Conservation (phyloP, 805 yeast genomes). For the Starmerella bombi region DNA sequence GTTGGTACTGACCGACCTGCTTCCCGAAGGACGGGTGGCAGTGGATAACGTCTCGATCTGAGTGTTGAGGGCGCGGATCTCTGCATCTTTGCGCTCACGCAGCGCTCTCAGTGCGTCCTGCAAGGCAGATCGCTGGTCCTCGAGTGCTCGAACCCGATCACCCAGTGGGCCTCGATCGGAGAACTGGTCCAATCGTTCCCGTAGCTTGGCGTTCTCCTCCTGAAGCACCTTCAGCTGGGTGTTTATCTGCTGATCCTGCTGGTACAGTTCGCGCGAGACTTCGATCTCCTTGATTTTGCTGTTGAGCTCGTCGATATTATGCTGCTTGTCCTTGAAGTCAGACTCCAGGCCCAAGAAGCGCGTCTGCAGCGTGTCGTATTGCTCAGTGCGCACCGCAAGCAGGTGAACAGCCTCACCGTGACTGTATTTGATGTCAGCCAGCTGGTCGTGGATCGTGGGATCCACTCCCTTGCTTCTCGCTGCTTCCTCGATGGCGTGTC, state of each 20-base stretch:
- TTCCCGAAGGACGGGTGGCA: not conserved
- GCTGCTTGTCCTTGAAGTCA: conserved; percentile 3
- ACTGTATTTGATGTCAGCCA: conserved; percentile 23
- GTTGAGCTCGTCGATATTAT: conserved; percentile 5
- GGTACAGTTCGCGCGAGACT: conserved; percentile 12
- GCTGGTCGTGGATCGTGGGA: conserved; percentile 5
- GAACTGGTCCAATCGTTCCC: conserved; percentile 24
- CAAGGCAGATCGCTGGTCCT: conserved; percentile 30
- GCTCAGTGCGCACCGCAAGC: conserved; percentile 22
- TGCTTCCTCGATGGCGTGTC: conserved; percentile 20
- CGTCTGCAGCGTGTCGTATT: conserved; percentile 22
- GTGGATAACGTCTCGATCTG: conserved; percentile 22
- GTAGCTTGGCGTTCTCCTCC: conserved; percentile 26
- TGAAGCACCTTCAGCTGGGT: conserved; percentile 26
- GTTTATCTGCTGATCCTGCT: conserved; percentile 21
- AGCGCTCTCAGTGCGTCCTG: conserved; percentile 31
- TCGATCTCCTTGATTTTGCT: conserved; percentile 16
- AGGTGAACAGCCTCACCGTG: conserved; percentile 26
- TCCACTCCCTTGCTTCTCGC: conserved; percentile 5
- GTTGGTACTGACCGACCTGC: not conserved
- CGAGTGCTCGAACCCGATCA: conserved; percentile 27
- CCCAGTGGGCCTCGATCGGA: conserved; percentile 26
- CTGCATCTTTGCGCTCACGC: conserved; percentile 30
- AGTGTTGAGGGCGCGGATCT: conserved; percentile 23
- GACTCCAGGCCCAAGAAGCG: conserved; percentile 20